Evolutionary conservation across 140 eudicot genomes (phyloP).

Genomic region (Ambrosia hybrid): DNA sequence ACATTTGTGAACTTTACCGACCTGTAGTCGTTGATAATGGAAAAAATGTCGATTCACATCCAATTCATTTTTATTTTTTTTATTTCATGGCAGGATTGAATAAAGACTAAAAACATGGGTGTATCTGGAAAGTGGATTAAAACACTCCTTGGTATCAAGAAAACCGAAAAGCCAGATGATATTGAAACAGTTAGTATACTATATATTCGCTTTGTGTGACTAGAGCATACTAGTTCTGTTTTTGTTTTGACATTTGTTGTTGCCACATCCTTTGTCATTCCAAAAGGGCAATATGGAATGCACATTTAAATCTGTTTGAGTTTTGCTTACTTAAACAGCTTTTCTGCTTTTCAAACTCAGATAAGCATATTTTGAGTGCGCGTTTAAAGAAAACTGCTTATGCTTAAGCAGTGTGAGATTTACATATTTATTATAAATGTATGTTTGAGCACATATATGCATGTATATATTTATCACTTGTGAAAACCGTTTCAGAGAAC

Average conservation of each 20-base stretch:
- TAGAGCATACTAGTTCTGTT: background rate
- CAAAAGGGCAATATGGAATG: too few relatives aligned
- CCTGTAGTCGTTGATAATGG: background rate
- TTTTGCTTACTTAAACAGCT: too few relatives aligned
- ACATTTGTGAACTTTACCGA: background rate
- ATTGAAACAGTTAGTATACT: slow-evolving; percentile 54
- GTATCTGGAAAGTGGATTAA: slow-evolving; percentile 77
- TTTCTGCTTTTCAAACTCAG: too few relatives aligned
- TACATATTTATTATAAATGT: background rate
- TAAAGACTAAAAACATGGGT: slow-evolving; percentile 53
- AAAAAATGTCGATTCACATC: background rate
- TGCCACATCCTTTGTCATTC: too few relatives aligned
- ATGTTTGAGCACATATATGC: background rate
- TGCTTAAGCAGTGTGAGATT: too few relatives aligned
- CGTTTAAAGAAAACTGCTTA: too few relatives aligned
- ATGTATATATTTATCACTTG: background rate
- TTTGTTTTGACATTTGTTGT: too few relatives aligned
- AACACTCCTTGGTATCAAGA: slow-evolving; percentile 78
- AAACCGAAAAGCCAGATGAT: slow-evolving; percentile 62
- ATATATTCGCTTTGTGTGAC: background rate
- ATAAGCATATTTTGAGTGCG: too few relatives aligned
- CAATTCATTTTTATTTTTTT: background rate
- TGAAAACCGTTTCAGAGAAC: slow-evolving; percentile 27
- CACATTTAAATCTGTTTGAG: background rate
- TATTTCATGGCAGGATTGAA: slow-evolving; percentile 38